Conservation (phyloP, 2,329 filamentous ascomycete genomes). For the Claviceps sp. region DNA sequence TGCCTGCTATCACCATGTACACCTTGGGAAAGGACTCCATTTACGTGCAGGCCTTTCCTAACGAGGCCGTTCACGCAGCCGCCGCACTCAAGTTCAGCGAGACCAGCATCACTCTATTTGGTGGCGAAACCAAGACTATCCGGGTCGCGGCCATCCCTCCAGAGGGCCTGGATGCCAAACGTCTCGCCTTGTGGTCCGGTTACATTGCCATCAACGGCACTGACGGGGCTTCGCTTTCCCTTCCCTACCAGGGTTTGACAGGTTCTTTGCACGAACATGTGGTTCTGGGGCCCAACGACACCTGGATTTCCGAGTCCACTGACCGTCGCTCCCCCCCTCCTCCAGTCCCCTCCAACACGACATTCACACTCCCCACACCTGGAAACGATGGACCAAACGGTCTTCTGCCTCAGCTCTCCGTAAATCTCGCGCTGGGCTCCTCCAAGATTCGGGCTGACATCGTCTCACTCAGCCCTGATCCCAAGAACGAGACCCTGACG, state of each 20-base stretch:
- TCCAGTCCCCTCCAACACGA: constrained; percentile 20
- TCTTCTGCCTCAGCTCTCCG: constrained; percentile 25
- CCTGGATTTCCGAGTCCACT: constrained; percentile 20
- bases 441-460: constrained; percentile 29
- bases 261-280: constrained; percentile 20
- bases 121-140: constrained; percentile 4
- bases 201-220: constrained; percentile 18
- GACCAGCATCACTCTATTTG: constrained; percentile 1
- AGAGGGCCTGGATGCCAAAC: constrained; percentile 1
- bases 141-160: constrained; percentile 4
- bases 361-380: constrained; percentile 27
- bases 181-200: constrained; percentile 8
- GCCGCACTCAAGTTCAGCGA: constrained; percentile 19
- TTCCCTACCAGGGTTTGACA: constrained; percentile 28
- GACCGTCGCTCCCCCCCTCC: no score
- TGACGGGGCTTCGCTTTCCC: constrained; percentile 21
- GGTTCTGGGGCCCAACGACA: constrained; percentile 13
- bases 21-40: constrained; percentile 24
- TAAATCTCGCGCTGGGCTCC: constrained; percentile 32
- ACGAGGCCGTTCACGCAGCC: constrained; percentile 24
- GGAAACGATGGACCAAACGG: constrained; percentile 21
- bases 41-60: constrained; percentile 30
- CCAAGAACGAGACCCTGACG: constrained; percentile 12
- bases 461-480: constrained; percentile 20
- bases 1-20: constrained; percentile 39